Base-by-base conservation (phyloP, 2,329 filamentous ascomycete species). In the Hypoxylon sp. region DNA sequence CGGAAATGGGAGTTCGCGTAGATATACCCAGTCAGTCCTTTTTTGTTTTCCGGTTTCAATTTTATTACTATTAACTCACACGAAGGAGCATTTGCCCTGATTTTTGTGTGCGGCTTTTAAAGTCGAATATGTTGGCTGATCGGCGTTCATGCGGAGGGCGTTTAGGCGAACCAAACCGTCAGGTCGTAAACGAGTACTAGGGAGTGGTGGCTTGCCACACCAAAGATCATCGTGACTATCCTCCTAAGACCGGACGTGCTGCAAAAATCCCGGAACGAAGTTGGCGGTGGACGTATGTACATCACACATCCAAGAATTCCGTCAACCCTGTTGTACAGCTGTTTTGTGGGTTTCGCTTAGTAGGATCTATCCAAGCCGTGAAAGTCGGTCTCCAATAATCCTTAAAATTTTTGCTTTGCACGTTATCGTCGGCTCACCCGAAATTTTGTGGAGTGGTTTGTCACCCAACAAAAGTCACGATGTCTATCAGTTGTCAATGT, bases 391-490 rank as follows among this genome's bases (percentile, higher is more conserved):
- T 58, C 63, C 59, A 63, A 59, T 66, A 55, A 41, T 43, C 28
- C 23, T 21, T 43, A 58, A 65, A 68, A 63, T 25, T 68, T 68
- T 68, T 30, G 34, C 25, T 36, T 62, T 21, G 50, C 51, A 60
- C 50, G 25, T 45, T 59, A 55, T 51, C 23, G 55, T 60, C 60
- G 43, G 46, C 51, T 63, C 60, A 63, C 55, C 59, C 45, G 51
- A 59, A 63, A 43, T 38, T 49, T 60, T 69, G 63, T 69, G 67
- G 67, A 67, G 63, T 58, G 52, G 49, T 45, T 55, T 63, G 48
- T 58, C 51, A 59, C 67, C 63, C 67, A 67, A 69, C 67, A 69
- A 68, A 67, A 69, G 63, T 67, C 67, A 69, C 67, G 67, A 69
- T 69, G 53, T 30, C 57, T 67, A 67, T 59, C 28, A 59, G 43